phyloP scores from a whole-genome alignment of 2,329 filamentous ascomycete species.

The Dactylellina sp. region DNA sequence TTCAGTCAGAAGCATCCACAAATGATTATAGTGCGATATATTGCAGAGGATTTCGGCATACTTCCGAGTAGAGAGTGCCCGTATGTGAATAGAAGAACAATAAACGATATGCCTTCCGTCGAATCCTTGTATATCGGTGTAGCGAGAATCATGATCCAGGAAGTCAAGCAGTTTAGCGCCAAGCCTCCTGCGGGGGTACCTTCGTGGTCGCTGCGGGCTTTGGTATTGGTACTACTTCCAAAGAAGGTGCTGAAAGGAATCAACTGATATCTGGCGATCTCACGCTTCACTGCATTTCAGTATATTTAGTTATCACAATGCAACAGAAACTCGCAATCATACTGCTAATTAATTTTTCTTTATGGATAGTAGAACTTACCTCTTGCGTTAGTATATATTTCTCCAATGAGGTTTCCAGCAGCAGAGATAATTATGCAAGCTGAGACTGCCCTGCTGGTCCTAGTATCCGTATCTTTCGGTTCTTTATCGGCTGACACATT shows the following conservation, averaged over 20 bases:
- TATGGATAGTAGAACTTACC: neutral
- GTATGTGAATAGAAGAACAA: slow-evolving; percentile 19
- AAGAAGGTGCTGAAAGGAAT: slow-evolving; percentile 27
- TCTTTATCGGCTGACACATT: neutral
- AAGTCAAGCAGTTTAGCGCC: slow-evolving; percentile 8
- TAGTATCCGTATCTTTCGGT: neutral
- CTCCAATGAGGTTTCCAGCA: slow-evolving; percentile 11
- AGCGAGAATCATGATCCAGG: slow-evolving; percentile 10
- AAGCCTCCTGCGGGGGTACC: slow-evolving; percentile 16
- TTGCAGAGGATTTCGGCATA: no score
- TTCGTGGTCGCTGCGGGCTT: neutral
- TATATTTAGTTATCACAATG: neutral
- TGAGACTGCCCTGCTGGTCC: slow-evolving; percentile 1
- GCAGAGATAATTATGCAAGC: slow-evolving; percentile 17
- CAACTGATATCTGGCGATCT: slow-evolving; percentile 18
- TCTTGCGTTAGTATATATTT: slow-evolving; percentile 21
- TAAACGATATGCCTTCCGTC: slow-evolving; percentile 20
- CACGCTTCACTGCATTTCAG: slow-evolving; percentile 9
- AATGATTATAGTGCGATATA: neutral
- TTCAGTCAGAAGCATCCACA: neutral
- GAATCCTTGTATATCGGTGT: slow-evolving; percentile 20
- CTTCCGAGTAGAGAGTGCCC: slow-evolving; percentile 17
- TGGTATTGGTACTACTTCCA: slow-evolving; percentile 2
- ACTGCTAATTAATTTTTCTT: neutral
- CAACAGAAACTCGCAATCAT: neutral